Percentiles rank a stretch among this genome's conserved stretches.
phyloP scores from a whole-genome alignment of 202 grass and related monocot genomes.

The Musa balbisiana region DNA sequence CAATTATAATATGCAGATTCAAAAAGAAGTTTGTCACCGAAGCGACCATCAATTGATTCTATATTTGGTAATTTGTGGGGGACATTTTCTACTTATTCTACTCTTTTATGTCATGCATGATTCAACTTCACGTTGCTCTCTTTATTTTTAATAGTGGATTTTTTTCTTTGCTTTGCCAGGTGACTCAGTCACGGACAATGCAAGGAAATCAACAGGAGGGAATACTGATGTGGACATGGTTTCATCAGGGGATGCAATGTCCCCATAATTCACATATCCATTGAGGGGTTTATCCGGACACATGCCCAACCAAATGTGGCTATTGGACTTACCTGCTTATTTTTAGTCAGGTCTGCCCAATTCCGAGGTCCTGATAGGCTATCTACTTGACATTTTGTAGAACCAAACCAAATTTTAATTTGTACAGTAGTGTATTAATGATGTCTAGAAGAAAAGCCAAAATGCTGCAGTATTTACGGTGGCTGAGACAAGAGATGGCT shows the following conservation, averaged over 20 bases:
- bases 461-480: conserved; percentile 26
- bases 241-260: conserved; percentile 71
- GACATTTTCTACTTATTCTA: neutral
- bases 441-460: conserved; percentile 31
- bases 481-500: conserved; percentile 22
- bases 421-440: conserved; percentile 60
- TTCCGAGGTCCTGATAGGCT: conserved; percentile 14
- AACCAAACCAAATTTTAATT: conserved; percentile 54
- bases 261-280: conserved; percentile 38
- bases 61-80: conserved; percentile 57
- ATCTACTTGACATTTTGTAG: conserved; percentile 33
- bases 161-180: conserved; percentile 37
- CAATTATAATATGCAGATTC: conserved; percentile 54
- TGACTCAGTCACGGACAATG: conserved; percentile 45
- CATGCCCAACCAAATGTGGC: conserved; percentile 32
- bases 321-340: conserved; percentile 55
- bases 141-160: neutral
- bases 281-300: neutral
- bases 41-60: conserved; percentile 62
- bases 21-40: conserved; percentile 62
- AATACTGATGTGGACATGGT: conserved; percentile 55
- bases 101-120: neutral
- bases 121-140: neutral
- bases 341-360: conserved; percentile 66
- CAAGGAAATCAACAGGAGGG: conserved; percentile 51